Percentiles rank a stretch among this genome's conserved stretches.
Evolutionary conservation across 139 green algal genomes (phyloP).

Genomic region (Bryopsis sp.): DNA sequence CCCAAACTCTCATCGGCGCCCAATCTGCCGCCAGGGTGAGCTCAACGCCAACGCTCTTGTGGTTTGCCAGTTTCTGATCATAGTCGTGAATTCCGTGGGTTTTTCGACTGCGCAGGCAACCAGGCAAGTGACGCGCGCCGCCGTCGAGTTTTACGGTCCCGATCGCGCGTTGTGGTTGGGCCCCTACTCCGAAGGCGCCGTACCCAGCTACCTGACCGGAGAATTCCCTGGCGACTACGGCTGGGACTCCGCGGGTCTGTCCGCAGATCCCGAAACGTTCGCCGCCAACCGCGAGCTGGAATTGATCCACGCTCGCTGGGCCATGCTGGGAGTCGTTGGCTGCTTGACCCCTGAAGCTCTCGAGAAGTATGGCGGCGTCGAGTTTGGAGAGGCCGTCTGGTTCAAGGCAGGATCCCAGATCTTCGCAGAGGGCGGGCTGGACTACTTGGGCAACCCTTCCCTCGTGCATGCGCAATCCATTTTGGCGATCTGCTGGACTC

Average conservation of each 20-base stretch:
- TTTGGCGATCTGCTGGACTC: background rate
- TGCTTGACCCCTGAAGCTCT: slow-evolving; percentile 30
- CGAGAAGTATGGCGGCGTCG: slow-evolving; percentile 22
- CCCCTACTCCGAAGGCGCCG: slow-evolving; percentile 60
- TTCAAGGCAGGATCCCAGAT: slow-evolving; percentile 82
- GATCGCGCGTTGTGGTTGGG: slow-evolving; percentile 79
- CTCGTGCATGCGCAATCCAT: slow-evolving; percentile 48
- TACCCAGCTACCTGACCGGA: slow-evolving; percentile 74
- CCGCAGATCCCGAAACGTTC: slow-evolving; percentile 73
- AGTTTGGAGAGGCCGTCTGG: slow-evolving; percentile 68
- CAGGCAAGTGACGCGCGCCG: slow-evolving; percentile 15
- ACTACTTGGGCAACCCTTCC: slow-evolving; percentile 46
- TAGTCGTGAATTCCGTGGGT: too few relatives aligned
- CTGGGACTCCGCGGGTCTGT: slow-evolving; percentile 90
- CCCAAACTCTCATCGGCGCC: too few relatives aligned
- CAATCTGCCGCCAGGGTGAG: too few relatives aligned
- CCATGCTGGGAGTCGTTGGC: slow-evolving; percentile 86
- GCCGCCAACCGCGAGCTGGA: slow-evolving; percentile 84
- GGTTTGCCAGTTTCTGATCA: too few relatives aligned
- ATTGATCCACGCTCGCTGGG: slow-evolving; percentile 96
- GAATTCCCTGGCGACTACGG: slow-evolving; percentile 80
- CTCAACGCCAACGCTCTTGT: too few relatives aligned
- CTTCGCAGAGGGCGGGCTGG: slow-evolving; percentile 46
- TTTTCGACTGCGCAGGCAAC: background rate
- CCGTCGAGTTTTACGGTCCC: slow-evolving; percentile 58